Evolutionary conservation across 805 yeast genomes (phyloP), one percentile per base, ranked within the genome.

Genomic region (Kodamaea neixiangensis): DNA sequence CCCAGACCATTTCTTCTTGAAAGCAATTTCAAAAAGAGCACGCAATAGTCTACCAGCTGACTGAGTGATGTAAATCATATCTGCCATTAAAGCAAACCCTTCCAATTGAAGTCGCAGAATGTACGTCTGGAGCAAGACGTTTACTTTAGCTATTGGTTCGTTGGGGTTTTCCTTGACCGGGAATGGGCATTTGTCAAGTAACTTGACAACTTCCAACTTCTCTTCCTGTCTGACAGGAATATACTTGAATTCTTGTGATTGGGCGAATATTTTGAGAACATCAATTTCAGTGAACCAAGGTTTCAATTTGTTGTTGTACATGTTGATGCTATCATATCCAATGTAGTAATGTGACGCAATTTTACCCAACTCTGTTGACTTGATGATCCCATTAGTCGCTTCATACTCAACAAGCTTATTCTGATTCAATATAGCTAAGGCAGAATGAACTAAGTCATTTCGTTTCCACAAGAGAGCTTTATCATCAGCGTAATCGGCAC

Each of bases 61-160:
- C 66, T 94, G 98, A 0, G 94, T 87, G 38, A 94, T 82, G 63
- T 89, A 94, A 2, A 89, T 77, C 97, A 92, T 90, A 71, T 94
- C 99, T 0, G 97, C 83, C 78, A 87, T 83, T 53, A 96, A 69
- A 0, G 97, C 97, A 71, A 89, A 89, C 0, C 98, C 98, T 0
- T 87, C 94, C 14, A 94, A 72, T 7, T 75, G 71, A 19, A 92
- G 71, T 34, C 85, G 69, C 1, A 97, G 87, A n/a, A 94, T 88
- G 60, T 88, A 90, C 0, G 97, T 81, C 62, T 94, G 99, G 10
- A 94, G 69, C 34, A 94, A 67, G 6, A 90, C 81, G 57, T 85
- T 90, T 17, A 89, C 80, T 64, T 94, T 94, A 0, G 96, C 87
- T 14, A 81, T 64, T 0, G 92, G 85, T 52, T 89, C 93, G 42